These are phyloP conservation scores for Leccinum aurantiacum DNA, from an alignment of 768 basidiomycete species.

Conservation along the genomic window DNA sequence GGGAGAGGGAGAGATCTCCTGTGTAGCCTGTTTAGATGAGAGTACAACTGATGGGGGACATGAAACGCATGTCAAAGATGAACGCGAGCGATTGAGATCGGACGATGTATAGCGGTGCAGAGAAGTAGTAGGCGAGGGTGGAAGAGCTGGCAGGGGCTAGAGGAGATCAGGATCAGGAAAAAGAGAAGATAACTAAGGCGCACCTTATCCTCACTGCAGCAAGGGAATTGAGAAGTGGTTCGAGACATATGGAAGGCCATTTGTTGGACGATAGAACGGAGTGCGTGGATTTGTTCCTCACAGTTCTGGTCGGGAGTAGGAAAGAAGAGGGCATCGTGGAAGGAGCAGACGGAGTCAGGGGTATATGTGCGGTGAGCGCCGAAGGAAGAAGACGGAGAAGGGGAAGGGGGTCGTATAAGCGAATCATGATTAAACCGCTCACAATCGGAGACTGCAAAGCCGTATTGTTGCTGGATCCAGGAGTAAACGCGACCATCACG, in stretches of 20 bases:
- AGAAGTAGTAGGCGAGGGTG: constrained; percentile 29
- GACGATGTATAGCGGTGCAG: constrained; percentile 23
- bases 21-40: constrained; percentile 31
- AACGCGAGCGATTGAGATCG: constrained; percentile 25
- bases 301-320: constrained; percentile 20
- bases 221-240: neutral
- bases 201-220: constrained; percentile 15
- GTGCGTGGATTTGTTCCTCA: constrained; percentile 32
- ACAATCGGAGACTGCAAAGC: constrained; percentile 33
- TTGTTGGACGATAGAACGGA: constrained; percentile 37
- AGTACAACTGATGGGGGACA: constrained; percentile 33
- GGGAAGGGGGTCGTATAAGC: constrained; percentile 20
- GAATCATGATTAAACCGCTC: neutral
- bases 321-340: constrained; percentile 37
- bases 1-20: constrained; percentile 20
- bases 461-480: constrained; percentile 37
- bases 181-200: no score
- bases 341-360: constrained; percentile 26
- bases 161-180: neutral
- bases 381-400: constrained; percentile 32
- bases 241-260: constrained; percentile 31
- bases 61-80: constrained; percentile 30
- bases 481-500: constrained; percentile 34
- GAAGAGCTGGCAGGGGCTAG: constrained; percentile 21
- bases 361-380: constrained; percentile 24